Evolutionary conservation across 768 basidiomycete genomes (phyloP).

Genomic region (Rhodotorula diobovata): DNA sequence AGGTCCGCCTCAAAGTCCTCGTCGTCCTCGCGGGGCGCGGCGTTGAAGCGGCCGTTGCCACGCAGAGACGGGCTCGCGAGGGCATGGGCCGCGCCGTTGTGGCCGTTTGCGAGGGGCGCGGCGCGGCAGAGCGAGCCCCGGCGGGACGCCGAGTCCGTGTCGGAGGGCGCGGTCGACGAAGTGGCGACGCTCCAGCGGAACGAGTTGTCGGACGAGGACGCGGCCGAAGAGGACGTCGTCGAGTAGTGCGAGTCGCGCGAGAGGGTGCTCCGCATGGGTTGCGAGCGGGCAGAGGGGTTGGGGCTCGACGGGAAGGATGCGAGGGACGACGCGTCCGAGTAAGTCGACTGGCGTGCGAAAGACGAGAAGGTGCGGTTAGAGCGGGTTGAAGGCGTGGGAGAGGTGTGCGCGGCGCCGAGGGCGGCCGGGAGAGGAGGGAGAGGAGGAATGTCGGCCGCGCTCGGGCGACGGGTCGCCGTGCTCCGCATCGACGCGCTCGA

Average conservation of each 20-base stretch:
- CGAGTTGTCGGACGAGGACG: constrained; percentile 16
- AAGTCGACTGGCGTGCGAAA: constrained; percentile 22
- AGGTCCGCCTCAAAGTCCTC: constrained; percentile 2
- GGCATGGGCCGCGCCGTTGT: not conserved
- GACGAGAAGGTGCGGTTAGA: constrained; percentile 28
- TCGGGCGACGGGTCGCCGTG: not conserved
- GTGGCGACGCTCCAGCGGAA: constrained; percentile 36
- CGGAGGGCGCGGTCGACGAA: constrained; percentile 29
- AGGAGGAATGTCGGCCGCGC: constrained; percentile 1
- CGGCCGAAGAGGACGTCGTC: constrained; percentile 8
- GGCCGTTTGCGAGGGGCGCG: not conserved
- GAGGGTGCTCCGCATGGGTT: not conserved
- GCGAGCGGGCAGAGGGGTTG: not conserved
- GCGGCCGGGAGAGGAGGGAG: not conserved
- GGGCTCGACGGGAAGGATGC: not conserved
- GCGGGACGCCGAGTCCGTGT: not conserved
- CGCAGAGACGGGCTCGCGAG: not conserved
- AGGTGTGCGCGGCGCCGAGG: not conserved
- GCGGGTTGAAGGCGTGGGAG: not conserved
- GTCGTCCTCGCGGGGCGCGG: not conserved
- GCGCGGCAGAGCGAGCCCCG: constrained; percentile 3
- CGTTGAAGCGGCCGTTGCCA: not conserved
- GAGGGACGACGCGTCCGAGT: constrained; percentile 6
- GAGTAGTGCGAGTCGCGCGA: constrained; percentile 1
- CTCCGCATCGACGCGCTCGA: not conserved